Percentiles rank a stretch among this genome's conserved stretches.
These are phyloP conservation scores for Canavalia ensiformis DNA, from an alignment of 306 rosid species.

Conservation along the genomic window DNA sequence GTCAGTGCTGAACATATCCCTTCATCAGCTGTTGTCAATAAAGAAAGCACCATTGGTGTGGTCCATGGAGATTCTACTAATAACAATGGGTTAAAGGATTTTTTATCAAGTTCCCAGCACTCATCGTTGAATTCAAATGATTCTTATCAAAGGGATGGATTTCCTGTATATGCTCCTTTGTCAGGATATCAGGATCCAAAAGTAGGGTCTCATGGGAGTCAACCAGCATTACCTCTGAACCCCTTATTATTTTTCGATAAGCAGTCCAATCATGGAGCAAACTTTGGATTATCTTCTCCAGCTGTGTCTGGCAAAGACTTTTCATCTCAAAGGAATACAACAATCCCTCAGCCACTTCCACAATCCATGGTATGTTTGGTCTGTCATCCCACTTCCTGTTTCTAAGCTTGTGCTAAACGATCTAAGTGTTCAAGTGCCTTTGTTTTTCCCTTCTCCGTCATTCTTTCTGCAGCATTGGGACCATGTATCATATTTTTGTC, in stretches of 20 bases:
- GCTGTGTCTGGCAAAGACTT: constrained; percentile 43
- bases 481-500: background rate
- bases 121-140: constrained; percentile 43
- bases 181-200: constrained; percentile 55
- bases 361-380: constrained; percentile 48
- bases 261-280: constrained; percentile 49
- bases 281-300: constrained; percentile 52
- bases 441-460: background rate
- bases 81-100: constrained; percentile 49
- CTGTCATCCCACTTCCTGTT: background rate
- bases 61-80: constrained; percentile 40
- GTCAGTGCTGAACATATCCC: constrained; percentile 39
- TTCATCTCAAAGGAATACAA: constrained; percentile 48
- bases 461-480: background rate
- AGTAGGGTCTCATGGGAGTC: constrained; percentile 38
- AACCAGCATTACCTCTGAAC: constrained; percentile 37
- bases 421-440: background rate
- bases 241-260: constrained; percentile 41
- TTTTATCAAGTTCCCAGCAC: constrained; percentile 48
- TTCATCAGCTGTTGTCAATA: constrained; percentile 41
- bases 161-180: constrained; percentile 47
- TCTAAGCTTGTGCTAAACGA: background rate
- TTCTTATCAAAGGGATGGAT: constrained; percentile 51
- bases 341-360: constrained; percentile 46
- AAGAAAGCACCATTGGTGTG: constrained; percentile 40